phyloP scores from a whole-genome alignment of 2,329 filamentous ascomycete species.

The Metarhizium robertsii region DNA sequence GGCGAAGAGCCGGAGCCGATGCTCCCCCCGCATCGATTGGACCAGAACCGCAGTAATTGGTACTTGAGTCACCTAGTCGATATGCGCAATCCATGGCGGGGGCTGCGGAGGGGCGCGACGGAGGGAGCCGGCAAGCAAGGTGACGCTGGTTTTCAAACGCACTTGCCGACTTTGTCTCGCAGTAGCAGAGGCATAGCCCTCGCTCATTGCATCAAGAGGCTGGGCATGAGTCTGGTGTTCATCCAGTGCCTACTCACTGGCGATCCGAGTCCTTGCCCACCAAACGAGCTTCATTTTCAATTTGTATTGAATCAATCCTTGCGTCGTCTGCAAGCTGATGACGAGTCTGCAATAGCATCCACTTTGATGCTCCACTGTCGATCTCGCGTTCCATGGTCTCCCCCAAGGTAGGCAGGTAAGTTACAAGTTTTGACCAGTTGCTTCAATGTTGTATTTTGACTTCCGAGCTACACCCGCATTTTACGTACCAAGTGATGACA shows the following conservation, averaged over 20 bases:
- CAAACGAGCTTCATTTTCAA: background rate
- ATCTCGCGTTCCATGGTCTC: background rate
- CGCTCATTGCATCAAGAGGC: too few relatives aligned
- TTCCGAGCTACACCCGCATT: too few relatives aligned
- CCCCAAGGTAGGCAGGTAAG: too few relatives aligned
- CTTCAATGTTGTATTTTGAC: too few relatives aligned
- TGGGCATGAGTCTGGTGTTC: too few relatives aligned
- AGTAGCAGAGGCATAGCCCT: background rate
- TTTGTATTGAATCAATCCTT: background rate
- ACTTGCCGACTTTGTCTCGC: background rate
- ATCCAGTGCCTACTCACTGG: too few relatives aligned
- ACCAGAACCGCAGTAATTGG: too few relatives aligned
- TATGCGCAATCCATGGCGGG: background rate
- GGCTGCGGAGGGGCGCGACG: background rate
- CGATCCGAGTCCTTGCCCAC: background rate
- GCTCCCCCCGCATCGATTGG: background rate
- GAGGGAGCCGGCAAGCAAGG: background rate
- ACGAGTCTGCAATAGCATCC: too few relatives aligned
- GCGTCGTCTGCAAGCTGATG: background rate
- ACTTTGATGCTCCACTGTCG: background rate
- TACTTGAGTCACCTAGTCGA: too few relatives aligned
- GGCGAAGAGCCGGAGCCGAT: constrained; percentile 2
- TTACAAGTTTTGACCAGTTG: too few relatives aligned
- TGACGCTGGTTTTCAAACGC: background rate
- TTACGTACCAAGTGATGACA: too few relatives aligned